These are phyloP conservation scores for Dissophora ornata DNA, from an alignment of 192 early-diverging fungal genomes.

Conservation along the genomic window DNA sequence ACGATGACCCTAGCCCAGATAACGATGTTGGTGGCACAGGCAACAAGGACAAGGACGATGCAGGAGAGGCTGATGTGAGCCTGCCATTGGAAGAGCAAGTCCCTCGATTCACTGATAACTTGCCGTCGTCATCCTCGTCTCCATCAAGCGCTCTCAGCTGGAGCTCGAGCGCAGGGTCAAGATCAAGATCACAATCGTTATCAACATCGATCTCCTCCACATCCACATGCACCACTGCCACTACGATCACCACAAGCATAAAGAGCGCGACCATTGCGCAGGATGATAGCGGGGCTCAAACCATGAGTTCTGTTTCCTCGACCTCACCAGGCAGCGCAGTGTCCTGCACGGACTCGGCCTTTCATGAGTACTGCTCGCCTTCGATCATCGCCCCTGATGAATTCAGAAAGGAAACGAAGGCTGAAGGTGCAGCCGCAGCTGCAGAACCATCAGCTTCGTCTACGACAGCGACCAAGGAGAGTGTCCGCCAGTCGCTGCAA, in stretches of 20 bases:
- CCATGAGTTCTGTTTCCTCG: no score
- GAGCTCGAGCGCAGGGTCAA: neutral
- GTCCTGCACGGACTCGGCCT: neutral
- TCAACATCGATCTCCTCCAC: conserved; percentile 3
- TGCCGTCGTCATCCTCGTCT: neutral
- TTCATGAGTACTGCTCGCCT: conserved; percentile 6
- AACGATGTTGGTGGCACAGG: conserved; percentile 3
- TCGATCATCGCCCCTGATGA: no score
- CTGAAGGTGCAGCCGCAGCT: no score
- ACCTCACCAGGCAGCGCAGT: neutral
- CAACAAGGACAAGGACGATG: neutral
- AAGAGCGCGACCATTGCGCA: no score
- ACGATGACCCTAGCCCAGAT: neutral
- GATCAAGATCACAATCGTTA: conserved; percentile 7
- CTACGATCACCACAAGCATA: neutral
- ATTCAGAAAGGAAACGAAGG: no score
- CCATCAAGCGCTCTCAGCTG: neutral
- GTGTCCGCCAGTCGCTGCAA: neutral
- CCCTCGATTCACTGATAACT: neutral
- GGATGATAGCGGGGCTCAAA: no score
- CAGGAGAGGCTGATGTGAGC: neutral
- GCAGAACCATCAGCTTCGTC: no score
- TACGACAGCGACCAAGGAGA: neutral
- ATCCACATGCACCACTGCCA: neutral
- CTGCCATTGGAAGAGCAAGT: neutral